Evolutionary conservation across 306 rosid species (phyloP), one percentile per base, ranked within the genome.

Genomic region (Amphicarpaea edgeworthii): DNA sequence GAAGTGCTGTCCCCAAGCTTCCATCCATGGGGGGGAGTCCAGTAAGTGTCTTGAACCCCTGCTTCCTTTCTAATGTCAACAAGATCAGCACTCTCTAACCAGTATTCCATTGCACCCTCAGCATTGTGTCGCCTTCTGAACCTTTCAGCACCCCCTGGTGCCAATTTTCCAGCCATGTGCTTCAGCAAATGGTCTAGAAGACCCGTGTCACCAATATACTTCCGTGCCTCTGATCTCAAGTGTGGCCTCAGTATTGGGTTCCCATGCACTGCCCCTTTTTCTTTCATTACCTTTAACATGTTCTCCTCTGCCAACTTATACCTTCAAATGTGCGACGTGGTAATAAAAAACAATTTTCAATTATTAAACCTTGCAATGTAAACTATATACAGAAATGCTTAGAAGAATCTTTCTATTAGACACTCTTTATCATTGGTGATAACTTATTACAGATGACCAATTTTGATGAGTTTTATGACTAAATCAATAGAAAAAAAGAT

Each of bases 11-110:
- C 97, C 30, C 99, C 97, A 14, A 81, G 88, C 76, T 73, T 84
- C 99, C 99, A 95, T 12, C 96, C 97, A 8, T 84, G 86, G 12
- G 89, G 93, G 4, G 99, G 99, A 37, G 84, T 90, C 99, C 99
- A 95, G 45, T 88, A 90, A 50, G 96, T 84, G 75, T 95, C 99
- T 62, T 86, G 87, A 20, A 95, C 84, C 84, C 97, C 99, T 7
- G 89, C 95, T 50, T 92, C 83, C 81, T 40, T 82, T 70, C 99
- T 84, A 10, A 92, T 70, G 38, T 87, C 81, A 12, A 70, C 77
- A 58, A 95, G 78, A 72, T 95, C 93, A 76, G 97, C 97, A 73
- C 86, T 85, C 80, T 95, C 99, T 50, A 95, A 66, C 97, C 99
- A 95, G 72, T 92, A 95, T 70, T 90, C 99, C 96, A 95, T 93